Base-by-base conservation (phyloP, 306 rosid species). In the Cicer arietinum region DNA sequence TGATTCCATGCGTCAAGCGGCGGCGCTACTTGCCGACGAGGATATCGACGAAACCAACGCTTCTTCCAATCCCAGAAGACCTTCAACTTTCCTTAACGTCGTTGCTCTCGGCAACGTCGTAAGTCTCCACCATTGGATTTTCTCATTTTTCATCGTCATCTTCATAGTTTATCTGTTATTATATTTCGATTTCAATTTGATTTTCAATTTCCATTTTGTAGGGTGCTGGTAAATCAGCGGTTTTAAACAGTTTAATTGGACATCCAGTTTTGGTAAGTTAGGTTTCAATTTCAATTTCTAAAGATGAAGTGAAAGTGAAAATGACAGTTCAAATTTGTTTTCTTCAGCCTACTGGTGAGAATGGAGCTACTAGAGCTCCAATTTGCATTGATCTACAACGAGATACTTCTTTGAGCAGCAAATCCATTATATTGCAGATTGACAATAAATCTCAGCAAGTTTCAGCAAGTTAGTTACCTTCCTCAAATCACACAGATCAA, bases 201-300 rank as follows among this genome's bases (percentile, higher is more conserved):
- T 58, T 77, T 83, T 64, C 30, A 25, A 12, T 81, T 73, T 67
- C 17, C 5, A 65, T 76, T 81, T 58, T 30, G 39, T 57, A 94
- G 97, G 99, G 99, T 75, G 95, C 97, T 66, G 99, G 99, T 58
- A 94, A 94, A 67, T 94, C 97, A 45, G 99, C 97, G 43, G 95
- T 90, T 37, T 74, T 94, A 84, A 94, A 94, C 88, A 94, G 97
- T 84, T 86, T 94, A 78, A 89, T 91, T 66, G 98, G 98, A 75
- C 98, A 94, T 87, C 98, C 98, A 30, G 89, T 94, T 76, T 74
- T 94, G 94, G 98, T 91, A 77, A 90, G 92, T 64, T 77, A 35
- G 83, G 78, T 61, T 69, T 56, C 20, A 48, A 44, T 7, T 73
- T 50, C 47, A 7, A 16, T 52, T 12, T 35, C 2, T 79, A 30